Percentiles rank a stretch among this genome's conserved stretches.
These are phyloP conservation scores for Aspergillus cejpii DNA, from an alignment of 2,329 filamentous ascomycete genomes.

Conservation along the genomic window DNA sequence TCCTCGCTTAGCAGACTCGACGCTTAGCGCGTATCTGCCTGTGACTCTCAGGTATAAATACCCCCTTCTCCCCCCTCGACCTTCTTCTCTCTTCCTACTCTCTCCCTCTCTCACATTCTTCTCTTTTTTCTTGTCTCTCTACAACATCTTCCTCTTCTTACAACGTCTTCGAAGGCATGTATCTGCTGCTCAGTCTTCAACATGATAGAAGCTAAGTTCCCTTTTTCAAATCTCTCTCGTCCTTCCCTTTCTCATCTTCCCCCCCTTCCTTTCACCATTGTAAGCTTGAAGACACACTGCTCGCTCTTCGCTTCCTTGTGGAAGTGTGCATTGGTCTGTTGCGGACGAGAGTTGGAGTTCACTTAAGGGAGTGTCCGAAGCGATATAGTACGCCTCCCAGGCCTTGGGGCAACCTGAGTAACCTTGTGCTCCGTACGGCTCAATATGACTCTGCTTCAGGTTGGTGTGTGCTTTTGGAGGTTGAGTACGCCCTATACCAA, in stretches of 20 bases:
- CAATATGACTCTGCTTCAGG: neutral
- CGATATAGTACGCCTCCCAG: neutral
- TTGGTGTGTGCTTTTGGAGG: neutral
- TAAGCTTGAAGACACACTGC: neutral
- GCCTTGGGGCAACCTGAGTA: neutral
- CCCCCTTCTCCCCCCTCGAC: neutral
- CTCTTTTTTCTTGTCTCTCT: neutral
- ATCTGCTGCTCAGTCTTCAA: neutral
- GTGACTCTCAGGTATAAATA: neutral
- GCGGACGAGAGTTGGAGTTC: neutral
- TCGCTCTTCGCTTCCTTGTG: neutral
- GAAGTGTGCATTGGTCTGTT: neutral
- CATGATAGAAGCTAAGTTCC: neutral
- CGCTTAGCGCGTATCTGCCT: neutral
- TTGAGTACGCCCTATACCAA: slow-evolving; percentile 1
- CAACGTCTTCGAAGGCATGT: neutral
- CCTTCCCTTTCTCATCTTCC: neutral
- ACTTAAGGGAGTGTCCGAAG: neutral
- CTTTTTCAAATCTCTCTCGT: neutral
- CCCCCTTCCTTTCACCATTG: too few relatives aligned
- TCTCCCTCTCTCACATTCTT: neutral
- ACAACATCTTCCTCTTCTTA: neutral
- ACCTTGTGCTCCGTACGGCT: neutral
- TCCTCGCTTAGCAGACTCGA: neutral
- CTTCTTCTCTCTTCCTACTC: neutral